These are phyloP conservation scores for Smallanthus sonchifolius DNA, from an alignment of 129 eudicot species.

Conservation along the genomic window DNA sequence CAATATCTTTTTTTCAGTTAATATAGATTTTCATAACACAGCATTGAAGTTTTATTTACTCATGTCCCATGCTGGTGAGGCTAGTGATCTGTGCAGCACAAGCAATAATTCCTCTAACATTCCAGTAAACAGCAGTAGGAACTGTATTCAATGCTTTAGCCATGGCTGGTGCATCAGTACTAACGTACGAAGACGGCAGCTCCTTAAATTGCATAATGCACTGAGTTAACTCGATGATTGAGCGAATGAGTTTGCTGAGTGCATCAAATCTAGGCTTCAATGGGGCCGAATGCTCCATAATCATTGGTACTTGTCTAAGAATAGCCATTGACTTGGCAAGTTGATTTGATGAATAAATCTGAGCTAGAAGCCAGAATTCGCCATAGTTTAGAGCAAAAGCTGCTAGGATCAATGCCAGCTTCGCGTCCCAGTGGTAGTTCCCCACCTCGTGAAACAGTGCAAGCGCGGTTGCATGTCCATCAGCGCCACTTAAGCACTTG, in stretches of 20 bases:
- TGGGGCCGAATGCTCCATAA: constrained; percentile 47
- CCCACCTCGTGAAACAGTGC: constrained; percentile 48
- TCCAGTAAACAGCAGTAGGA: constrained; percentile 84
- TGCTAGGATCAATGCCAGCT: constrained; percentile 62
- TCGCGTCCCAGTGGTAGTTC: constrained; percentile 83
- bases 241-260: constrained; percentile 44
- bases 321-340: constrained; percentile 80
- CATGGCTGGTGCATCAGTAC: constrained; percentile 52
- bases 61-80: constrained; percentile 69
- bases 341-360: constrained; percentile 53
- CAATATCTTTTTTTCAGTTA: neutral
- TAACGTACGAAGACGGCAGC: constrained; percentile 45
- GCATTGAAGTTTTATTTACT: constrained; percentile 39
- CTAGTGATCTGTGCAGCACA: constrained; percentile 61
- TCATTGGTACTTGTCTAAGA: constrained; percentile 62
- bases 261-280: constrained; percentile 61
- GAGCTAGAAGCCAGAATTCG: constrained; percentile 89
- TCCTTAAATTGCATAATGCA: constrained; percentile 61
- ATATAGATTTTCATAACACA: neutral
- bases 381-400: constrained; percentile 83
- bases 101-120: constrained; percentile 53
- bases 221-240: constrained; percentile 49
- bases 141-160: constrained; percentile 44
- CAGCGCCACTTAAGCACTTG: constrained; percentile 47
- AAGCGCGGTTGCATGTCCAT: constrained; percentile 59